Base-by-base conservation (phyloP, 768 basidiomycete genomes). In the Austroboletus festivus region DNA sequence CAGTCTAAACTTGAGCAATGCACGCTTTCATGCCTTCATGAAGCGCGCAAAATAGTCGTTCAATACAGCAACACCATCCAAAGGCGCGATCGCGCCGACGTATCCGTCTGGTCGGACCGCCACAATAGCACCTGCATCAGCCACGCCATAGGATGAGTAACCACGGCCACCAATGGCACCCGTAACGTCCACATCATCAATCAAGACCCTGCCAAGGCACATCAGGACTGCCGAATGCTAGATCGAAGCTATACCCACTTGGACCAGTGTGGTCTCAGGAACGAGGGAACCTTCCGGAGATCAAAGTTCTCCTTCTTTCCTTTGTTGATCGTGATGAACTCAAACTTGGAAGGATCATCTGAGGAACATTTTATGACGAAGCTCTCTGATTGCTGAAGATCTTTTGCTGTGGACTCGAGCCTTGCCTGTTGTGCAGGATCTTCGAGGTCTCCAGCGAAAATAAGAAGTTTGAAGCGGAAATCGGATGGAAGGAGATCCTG, bases 131-230 rank as follows among this genome's bases (percentile, higher is more conserved):
- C 64, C 64, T 38, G 60, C 51, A 7, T 58, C 44, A 0, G 46
- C 44, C 11, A 71, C 58, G 0, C 83, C 84, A 53, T 80, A 85
- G 20, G 73, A 71, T 0, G 61, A 52, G 59, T 86, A 86, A 4
- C 79, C 82, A 30, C 72, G 70, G 2, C 82, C 82, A 22, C 80
- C 81, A 20, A 68, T 58, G 4, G 47, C 58, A 3, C 74, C 75
- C n/a, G 61, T 66, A 23, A 75, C 50, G 51, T 81, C 76, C 2
- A 54, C 61, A 47, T 82, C 82, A 50, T 88, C 86, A 12, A 83
- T 68, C 24, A 81, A 68, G 5, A 83, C 77, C 62, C 85, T 87
- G 26, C 48, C 5, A 21, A 19, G 16, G 12, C 19, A 21, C 22
- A 24, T 60, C 40, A 61, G 16, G 2, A 26, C 4, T 11, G 2